Evolutionary conservation across 306 rosid genomes (phyloP).

Genomic region (Carpinus viminea): DNA sequence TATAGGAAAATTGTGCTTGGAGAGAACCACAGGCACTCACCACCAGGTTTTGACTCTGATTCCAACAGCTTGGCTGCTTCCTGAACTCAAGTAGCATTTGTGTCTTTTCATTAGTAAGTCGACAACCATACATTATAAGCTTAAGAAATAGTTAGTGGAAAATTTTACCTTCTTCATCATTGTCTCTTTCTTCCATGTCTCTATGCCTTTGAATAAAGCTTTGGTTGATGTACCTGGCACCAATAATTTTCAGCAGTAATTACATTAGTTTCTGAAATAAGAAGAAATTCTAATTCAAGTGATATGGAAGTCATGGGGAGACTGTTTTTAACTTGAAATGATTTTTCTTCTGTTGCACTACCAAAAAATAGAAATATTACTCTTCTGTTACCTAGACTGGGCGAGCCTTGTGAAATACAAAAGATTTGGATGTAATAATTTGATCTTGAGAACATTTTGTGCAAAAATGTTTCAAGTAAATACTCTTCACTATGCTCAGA

Average conservation of each 20-base stretch:
- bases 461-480: not conserved
- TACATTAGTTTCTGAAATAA: not conserved
- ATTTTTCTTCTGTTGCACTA: not conserved
- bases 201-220: slow-evolving; percentile 66
- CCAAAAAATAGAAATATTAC: not conserved
- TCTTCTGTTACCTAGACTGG: not conserved
- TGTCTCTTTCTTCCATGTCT: slow-evolving; percentile 79
- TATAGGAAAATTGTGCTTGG: slow-evolving; percentile 5
- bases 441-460: not conserved
- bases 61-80: slow-evolving; percentile 61
- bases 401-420: not conserved
- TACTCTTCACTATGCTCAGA: not conserved
- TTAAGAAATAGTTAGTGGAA: not conserved
- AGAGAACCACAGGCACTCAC: slow-evolving; percentile 37
- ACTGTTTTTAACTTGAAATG: not conserved
- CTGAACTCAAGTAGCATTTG: slow-evolving; percentile 42
- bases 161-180: slow-evolving; percentile 49
- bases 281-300: not conserved
- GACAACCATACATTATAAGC: slow-evolving; percentile 9
- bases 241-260: slow-evolving; percentile 10
- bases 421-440: not conserved
- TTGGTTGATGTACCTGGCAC: slow-evolving; percentile 67
- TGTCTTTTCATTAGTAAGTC: slow-evolving; percentile 12
- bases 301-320: not conserved
- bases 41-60: slow-evolving; percentile 47